phyloP scores from a whole-genome alignment of 2,329 filamentous ascomycete genomes.

The Huntiella abstrusa region DNA sequence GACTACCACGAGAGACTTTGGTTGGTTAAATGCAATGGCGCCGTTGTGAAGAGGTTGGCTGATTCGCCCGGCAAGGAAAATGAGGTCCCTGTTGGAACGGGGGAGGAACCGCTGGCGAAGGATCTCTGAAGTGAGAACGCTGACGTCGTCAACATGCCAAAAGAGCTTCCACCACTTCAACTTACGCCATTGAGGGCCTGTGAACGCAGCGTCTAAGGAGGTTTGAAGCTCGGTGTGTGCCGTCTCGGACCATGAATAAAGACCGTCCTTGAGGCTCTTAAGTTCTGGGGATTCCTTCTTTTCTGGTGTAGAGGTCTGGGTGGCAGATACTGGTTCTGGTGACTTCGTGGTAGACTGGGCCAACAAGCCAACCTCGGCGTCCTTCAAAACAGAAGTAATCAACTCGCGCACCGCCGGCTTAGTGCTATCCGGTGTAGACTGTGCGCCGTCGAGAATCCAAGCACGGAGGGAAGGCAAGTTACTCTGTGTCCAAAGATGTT shows the following conservation, averaged over 20 bases:
- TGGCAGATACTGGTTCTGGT: conserved; percentile 6
- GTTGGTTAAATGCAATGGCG: conserved; percentile 20
- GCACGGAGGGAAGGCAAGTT: conserved; percentile 44
- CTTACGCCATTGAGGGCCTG: conserved; percentile 57
- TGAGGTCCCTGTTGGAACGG: conserved; percentile 59
- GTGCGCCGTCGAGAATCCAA: conserved; percentile 39
- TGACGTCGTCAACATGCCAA: conserved; percentile 84
- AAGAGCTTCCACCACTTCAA: conserved; percentile 89
- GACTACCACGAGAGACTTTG: conserved; percentile 14
- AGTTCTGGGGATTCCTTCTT: conserved; percentile 16
- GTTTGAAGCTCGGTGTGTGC: conserved; percentile 71
- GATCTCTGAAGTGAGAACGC: conserved; percentile 64
- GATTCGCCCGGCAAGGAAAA: conserved; percentile 65
- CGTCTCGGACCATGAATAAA: conserved; percentile 56
- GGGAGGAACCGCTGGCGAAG: conserved; percentile 59
- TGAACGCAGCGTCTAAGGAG: conserved; percentile 60
- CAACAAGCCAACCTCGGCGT: conserved; percentile 27
- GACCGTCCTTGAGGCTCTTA: conserved; percentile 28
- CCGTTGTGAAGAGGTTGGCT: conserved; percentile 25
- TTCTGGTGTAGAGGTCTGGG: too few relatives aligned
- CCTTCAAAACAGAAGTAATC: conserved; percentile 45
- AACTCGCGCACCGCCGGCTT: conserved; percentile 49
- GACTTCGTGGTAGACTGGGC: conserved; percentile 18
- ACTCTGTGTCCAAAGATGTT: conserved; percentile 55
- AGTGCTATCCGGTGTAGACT: conserved; percentile 26